These are phyloP conservation scores for Batkoa obscura DNA, from an alignment of 371 early-diverging fungal species.

Conservation along the genomic window DNA sequence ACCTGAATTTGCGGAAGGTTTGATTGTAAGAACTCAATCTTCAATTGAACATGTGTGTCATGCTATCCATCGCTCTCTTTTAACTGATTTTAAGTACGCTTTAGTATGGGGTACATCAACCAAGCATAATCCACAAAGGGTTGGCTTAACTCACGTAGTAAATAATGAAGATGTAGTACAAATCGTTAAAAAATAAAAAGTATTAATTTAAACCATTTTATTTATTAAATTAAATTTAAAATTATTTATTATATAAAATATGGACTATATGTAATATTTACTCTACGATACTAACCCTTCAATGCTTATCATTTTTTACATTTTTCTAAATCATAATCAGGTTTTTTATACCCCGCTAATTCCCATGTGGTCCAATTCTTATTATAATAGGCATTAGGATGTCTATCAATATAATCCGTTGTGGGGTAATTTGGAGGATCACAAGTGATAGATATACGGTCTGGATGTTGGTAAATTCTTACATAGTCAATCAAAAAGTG, in stretches of 20 bases:
- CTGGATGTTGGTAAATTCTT: constrained; percentile 26
- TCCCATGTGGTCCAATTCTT: constrained; percentile 9
- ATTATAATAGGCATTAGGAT: constrained; percentile 11
- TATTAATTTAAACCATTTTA: too few relatives aligned
- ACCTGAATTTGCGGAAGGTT: constrained; percentile 91
- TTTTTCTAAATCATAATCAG: too few relatives aligned
- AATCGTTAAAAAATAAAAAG: constrained; percentile 8
- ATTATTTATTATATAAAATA: too few relatives aligned
- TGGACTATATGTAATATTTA: too few relatives aligned
- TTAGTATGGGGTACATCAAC: constrained; percentile 54
- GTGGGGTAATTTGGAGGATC: constrained; percentile 26
- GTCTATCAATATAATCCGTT: constrained; percentile 21
- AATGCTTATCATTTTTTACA: too few relatives aligned
- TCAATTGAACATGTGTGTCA: constrained; percentile 94
- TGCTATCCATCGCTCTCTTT: constrained; percentile 83
- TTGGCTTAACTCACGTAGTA: constrained; percentile 84
- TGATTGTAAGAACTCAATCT: constrained; percentile 75
- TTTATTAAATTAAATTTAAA: too few relatives aligned
- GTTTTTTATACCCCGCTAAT: constrained; percentile 11
- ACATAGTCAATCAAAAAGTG: constrained; percentile 24
- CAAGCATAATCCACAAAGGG: constrained; percentile 91
- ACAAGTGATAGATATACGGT: constrained; percentile 25
- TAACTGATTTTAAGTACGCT: constrained; percentile 77
- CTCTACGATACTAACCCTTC: too few relatives aligned
- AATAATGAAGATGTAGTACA: constrained; percentile 95